phyloP scores from a whole-genome alignment of 164 flowering plant species.

The Umbilicus rupestris region DNA sequence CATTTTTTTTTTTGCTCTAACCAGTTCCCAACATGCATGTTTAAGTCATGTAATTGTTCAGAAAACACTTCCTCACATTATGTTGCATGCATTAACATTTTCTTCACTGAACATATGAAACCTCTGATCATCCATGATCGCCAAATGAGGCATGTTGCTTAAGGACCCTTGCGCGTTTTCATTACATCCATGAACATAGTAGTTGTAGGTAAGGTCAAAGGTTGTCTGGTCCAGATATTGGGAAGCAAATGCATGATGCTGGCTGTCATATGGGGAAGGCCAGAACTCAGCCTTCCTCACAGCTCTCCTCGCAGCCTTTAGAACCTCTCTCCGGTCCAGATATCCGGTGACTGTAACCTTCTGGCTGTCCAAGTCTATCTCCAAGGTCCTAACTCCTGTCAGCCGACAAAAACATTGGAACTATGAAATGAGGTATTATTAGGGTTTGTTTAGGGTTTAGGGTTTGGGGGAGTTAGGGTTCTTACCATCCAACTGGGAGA shows the following conservation, averaged over 20 bases:
- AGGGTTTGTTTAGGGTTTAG: neutral
- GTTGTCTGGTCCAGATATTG: conserved; percentile 54
- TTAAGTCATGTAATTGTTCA: too few relatives aligned
- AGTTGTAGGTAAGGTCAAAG: conserved; percentile 43
- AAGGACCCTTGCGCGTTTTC: conserved; percentile 50
- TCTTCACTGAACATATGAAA: conserved; percentile 56
- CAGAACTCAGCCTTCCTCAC: conserved; percentile 72
- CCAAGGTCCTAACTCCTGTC: conserved; percentile 59
- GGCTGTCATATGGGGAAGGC: conserved; percentile 62
- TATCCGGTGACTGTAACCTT: conserved; percentile 79
- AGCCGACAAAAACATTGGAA: neutral
- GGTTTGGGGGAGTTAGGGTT: too few relatives aligned
- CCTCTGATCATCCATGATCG: conserved; percentile 33
- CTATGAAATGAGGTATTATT: too few relatives aligned
- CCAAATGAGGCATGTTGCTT: conserved; percentile 35
- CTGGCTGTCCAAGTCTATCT: conserved; percentile 66
- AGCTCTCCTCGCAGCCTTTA: conserved; percentile 57
- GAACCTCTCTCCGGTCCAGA: conserved; percentile 44
- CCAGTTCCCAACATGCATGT: too few relatives aligned
- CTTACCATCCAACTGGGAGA: conserved; percentile 54
- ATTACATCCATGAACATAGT: conserved; percentile 58
- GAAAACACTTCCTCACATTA: conserved; percentile 38
- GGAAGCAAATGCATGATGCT: conserved; percentile 58
- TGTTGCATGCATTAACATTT: conserved; percentile 66
- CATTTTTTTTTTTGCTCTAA: too few relatives aligned